phyloP scores from a whole-genome alignment of 1,139 yeast genomes.

The Lodderomyces beijingensis region DNA sequence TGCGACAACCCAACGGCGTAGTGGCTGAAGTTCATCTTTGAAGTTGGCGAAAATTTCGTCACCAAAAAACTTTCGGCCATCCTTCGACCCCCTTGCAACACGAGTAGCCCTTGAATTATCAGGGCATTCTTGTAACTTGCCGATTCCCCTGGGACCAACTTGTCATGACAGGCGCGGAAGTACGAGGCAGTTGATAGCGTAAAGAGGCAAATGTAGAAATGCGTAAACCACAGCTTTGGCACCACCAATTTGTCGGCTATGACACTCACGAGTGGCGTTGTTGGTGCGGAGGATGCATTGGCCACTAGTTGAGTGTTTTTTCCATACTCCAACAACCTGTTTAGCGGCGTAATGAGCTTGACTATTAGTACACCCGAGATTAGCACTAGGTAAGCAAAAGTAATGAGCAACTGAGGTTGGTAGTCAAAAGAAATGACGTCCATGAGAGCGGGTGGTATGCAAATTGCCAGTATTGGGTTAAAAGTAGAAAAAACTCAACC shows the following conservation, averaged over 20 bases:
- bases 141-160: slow-evolving; percentile 7
- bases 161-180: slow-evolving; percentile 7
- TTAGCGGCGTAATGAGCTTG: slow-evolving; percentile 14
- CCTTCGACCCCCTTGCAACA: slow-evolving; percentile 64
- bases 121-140: slow-evolving; percentile 14
- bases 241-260: slow-evolving; percentile 25
- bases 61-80: slow-evolving; percentile 54
- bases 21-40: slow-evolving; percentile 72
- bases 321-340: slow-evolving; percentile 18
- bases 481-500: too few species aligned
- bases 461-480: too few species aligned
- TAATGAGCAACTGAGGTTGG: slow-evolving; percentile 5
- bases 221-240: slow-evolving; percentile 46
- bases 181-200: slow-evolving; percentile 8
- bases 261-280: slow-evolving; percentile 5
- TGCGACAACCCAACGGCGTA: slow-evolving; percentile 70
- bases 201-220: slow-evolving; percentile 40
- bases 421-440: too few species aligned
- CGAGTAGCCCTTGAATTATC: slow-evolving; percentile 17
- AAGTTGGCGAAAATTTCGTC: slow-evolving; percentile 40
- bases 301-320: slow-evolving; percentile 11
- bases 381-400: slow-evolving; percentile 1
- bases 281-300: background rate
- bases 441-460: too few species aligned
- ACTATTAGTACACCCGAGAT: slow-evolving; percentile 8